Percentiles rank a stretch among this genome's conserved stretches.
These are phyloP conservation scores for Scedosporium boydii DNA, from an alignment of 2,329 filamentous ascomycete species.

Conservation along the genomic window DNA sequence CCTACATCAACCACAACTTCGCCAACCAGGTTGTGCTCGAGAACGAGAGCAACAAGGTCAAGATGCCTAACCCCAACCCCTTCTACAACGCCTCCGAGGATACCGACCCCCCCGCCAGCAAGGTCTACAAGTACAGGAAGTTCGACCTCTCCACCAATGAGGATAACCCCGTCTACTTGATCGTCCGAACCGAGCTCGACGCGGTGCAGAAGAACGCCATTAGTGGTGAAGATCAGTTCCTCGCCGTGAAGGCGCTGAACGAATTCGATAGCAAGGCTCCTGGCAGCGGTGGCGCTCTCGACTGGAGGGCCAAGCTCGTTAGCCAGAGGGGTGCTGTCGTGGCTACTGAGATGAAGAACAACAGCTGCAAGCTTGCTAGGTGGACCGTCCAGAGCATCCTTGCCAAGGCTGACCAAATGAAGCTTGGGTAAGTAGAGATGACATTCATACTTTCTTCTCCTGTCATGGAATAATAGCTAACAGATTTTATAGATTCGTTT, in stretches of 20 bases:
- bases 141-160: constrained; percentile 95
- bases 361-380: constrained; percentile 94
- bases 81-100: constrained; percentile 95
- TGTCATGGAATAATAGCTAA: constrained; percentile 15
- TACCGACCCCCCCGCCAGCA: constrained; percentile 86
- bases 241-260: constrained; percentile 93
- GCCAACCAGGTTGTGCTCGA: constrained; percentile 90
- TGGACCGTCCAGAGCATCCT: constrained; percentile 98
- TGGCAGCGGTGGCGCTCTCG: constrained; percentile 85
- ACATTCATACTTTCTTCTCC: neutral
- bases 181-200: constrained; percentile 92
- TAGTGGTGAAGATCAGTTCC: constrained; percentile 80
- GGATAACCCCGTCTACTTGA: constrained; percentile 83
- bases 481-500: constrained; percentile 64
- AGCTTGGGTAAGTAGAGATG: constrained; percentile 65
- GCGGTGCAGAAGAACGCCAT: constrained; percentile 93
- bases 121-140: constrained; percentile 95
- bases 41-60: constrained; percentile 65
- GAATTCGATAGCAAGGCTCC: constrained; percentile 98
- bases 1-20: constrained; percentile 99
- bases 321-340: constrained; percentile 94
- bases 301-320: constrained; percentile 93
- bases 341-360: constrained; percentile 99
- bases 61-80: constrained; percentile 83
- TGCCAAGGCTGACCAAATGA: constrained; percentile 96